Conservation (phyloP, 805 yeast genomes). For the Saturnispora quitensis region DNA sequence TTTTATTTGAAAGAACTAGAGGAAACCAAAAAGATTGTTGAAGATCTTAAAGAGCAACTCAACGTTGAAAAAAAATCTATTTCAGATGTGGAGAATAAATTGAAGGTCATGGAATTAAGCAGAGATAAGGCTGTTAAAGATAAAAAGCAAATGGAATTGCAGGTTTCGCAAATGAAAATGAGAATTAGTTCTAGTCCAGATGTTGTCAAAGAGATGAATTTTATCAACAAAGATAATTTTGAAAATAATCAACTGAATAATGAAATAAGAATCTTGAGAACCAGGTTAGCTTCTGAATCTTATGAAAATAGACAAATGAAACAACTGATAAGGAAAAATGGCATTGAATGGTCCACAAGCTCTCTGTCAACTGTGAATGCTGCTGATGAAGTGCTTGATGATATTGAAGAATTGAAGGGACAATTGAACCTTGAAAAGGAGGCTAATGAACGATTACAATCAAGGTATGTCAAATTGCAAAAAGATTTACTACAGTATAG, state of each 20-base stretch:
- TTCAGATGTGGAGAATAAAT: conserved; percentile 18
- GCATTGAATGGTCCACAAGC: conserved; percentile 5
- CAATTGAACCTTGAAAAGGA: conserved; percentile 22
- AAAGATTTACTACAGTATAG: conserved; percentile 28
- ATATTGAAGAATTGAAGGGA: conserved; percentile 6
- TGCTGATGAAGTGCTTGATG: conserved; percentile 7
- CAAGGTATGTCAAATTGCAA: conserved; percentile 26
- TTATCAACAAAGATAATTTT: conserved; percentile 1
- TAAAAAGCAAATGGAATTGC: conserved; percentile 26
- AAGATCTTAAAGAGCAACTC: conserved; percentile 24
- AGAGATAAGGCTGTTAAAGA: conserved; percentile 27
- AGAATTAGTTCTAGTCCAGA: conserved; percentile 22
- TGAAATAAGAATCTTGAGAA: conserved; percentile 51
- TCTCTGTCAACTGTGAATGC: conserved; percentile 4
- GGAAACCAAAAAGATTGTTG: conserved; percentile 26
- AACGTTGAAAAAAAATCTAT: conserved; percentile 21
- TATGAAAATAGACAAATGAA: conserved; percentile 45
- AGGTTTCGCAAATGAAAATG: conserved; percentile 26
- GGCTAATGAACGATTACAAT: conserved; percentile 26
- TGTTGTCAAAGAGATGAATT: conserved; percentile 6
- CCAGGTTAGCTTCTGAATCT: conserved; percentile 56
- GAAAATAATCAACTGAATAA: conserved; percentile 32
- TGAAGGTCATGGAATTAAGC: conserved; percentile 25
- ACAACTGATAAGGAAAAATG: conserved; percentile 29
- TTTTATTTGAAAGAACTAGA: conserved; percentile 32